Evolutionary conservation across 192 early-diverging fungal genomes (phyloP).

Genomic region (Fimicolochytrium jonesii): DNA sequence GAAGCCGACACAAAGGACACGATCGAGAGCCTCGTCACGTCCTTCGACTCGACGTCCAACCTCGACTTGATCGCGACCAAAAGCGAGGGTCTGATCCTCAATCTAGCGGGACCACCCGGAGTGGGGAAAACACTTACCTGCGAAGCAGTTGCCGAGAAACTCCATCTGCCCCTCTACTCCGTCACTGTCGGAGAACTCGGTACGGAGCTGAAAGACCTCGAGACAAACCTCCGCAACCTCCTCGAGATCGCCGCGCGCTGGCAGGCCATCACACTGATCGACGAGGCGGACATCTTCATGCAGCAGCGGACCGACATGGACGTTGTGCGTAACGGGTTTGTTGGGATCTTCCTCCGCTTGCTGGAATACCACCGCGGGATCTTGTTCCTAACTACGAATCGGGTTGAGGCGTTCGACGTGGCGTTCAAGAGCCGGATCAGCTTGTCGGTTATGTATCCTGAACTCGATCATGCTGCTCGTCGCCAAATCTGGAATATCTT

Average conservation of each 20-base stretch:
- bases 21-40: constrained; percentile 45
- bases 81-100: constrained; percentile 49
- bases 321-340: constrained; percentile 53
- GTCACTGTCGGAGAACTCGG: constrained; percentile 62
- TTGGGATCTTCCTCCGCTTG: constrained; percentile 53
- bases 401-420: constrained; percentile 53
- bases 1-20: constrained; percentile 40
- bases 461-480: constrained; percentile 35
- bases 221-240: constrained; percentile 43
- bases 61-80: constrained; percentile 54
- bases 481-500: constrained; percentile 50
- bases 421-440: constrained; percentile 53
- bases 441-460: constrained; percentile 47
- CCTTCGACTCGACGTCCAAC: constrained; percentile 39
- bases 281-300: constrained; percentile 59
- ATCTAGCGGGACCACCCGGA: constrained; percentile 55
- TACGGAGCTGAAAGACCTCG: constrained; percentile 48
- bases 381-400: constrained; percentile 62
- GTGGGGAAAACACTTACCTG: constrained; percentile 59
- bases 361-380: constrained; percentile 63
- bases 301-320: constrained; percentile 46
- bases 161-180: constrained; percentile 54
- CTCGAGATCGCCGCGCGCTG: constrained; percentile 50
- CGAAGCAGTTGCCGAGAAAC: constrained; percentile 53
- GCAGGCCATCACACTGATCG: constrained; percentile 53